These are phyloP conservation scores for Microbotryomycetes sp. DNA, from an alignment of 1,284 basidiomycete genomes.

Conservation along the genomic window DNA sequence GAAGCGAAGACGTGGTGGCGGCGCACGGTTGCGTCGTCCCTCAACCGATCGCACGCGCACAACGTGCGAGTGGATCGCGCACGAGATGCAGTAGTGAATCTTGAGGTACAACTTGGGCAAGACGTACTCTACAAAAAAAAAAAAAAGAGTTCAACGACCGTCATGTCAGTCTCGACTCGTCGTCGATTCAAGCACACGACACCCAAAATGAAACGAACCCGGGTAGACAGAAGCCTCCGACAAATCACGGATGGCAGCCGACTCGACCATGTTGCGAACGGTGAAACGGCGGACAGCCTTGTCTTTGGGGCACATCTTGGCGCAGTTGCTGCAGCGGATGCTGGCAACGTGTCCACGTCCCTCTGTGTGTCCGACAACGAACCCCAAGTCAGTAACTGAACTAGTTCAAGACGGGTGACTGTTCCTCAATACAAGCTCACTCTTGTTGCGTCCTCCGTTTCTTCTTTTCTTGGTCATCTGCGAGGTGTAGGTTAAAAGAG, in stretches of 20 bases:
- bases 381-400: no score
- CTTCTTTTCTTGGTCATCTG: slow-evolving; percentile 92
- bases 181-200: no score
- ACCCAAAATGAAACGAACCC: slow-evolving; percentile 57
- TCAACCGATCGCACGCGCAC: slow-evolving; percentile 91
- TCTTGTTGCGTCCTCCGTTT: slow-evolving; percentile 96
- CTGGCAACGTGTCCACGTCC: slow-evolving; percentile 92
- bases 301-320: slow-evolving; percentile 62
- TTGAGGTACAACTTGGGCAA: slow-evolving; percentile 99
- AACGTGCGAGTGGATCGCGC: slow-evolving; percentile 98
- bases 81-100: slow-evolving; percentile 98
- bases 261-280: slow-evolving; percentile 98
- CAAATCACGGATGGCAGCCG: slow-evolving; percentile 94
- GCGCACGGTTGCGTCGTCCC: slow-evolving; percentile 84
- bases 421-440: background rate
- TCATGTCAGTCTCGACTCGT: background rate
- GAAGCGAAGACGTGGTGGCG: slow-evolving; percentile 92
- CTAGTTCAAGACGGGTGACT: slow-evolving; percentile 26
- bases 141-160: background rate
- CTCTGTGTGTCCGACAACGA: slow-evolving; percentile 44
- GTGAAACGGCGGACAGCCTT: slow-evolving; percentile 99
- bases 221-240: slow-evolving; percentile 91
- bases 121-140: slow-evolving; percentile 66
- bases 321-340: slow-evolving; percentile 95
- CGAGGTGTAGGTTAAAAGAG: no score